Base-by-base conservation (phyloP, 1,139 yeast genomes). In the Suhomyces anneliseae region DNA sequence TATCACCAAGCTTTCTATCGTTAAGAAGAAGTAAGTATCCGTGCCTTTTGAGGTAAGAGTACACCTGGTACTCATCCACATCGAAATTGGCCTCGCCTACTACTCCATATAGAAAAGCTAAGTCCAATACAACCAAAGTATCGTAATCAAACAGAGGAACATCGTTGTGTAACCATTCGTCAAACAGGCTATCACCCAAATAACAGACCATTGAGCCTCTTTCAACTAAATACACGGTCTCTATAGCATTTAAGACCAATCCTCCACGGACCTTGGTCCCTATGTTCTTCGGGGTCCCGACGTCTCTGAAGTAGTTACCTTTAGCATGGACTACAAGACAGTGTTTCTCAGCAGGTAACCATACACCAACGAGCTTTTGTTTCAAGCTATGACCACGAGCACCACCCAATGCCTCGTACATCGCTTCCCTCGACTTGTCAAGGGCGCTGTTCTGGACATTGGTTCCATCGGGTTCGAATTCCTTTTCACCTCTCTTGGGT, bases 391-490 rank as follows among this genome's bases (percentile, higher is more conserved):
- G 83, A 3, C 85, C 83, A 39, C 97, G 72, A 1, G 80, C 78
- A 1, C 76, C 76, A 1, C 63, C 61, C 34, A 92, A 66, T 0
- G 95, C 95, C 4, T 70, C 68, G 59, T 81, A 90, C 96, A 92
- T 90, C 29, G 87, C 82, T 26, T 78, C 66, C 44, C 87, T 72
- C 8, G 95, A 83, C 34, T 74, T 76, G 8, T 69, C 68, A 6
- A 92, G 69, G 15, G 76, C 70, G 6, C 66, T 58, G 2, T 60
- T 61, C 64, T 92, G 97, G 26, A 78, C 70, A 3, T 65, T 60
- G 0, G 95, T 85, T 0, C 92, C 90, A 63, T 86, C 93, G 0
- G 96, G 97, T 51, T 83, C 96, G 56, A 84, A 87, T 54, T 89
- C 97, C 63, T 92, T 92, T 50, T 83, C 93, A 2, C 97, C 97